A percentile compares a stretch with the other conserved stretches of the same genome.
phyloP scores from a whole-genome alignment of 495 filamentous ascomycete genomes.

The Podospora australis region DNA sequence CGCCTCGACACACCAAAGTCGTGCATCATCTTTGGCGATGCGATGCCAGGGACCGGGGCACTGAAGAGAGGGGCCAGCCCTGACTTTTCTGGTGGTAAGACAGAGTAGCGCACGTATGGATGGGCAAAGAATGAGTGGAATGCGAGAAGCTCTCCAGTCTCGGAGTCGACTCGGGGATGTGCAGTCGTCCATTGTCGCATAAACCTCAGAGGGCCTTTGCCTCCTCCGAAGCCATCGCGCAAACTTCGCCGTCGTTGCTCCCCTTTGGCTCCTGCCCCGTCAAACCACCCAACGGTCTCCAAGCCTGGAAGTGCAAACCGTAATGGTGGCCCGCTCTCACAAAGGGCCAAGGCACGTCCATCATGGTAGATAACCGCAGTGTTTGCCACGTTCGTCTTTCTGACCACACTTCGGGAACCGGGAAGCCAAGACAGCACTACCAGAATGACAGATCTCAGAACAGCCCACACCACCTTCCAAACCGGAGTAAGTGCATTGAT shows the following conservation, averaged over 20 bases:
- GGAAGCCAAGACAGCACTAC: conserved; percentile 30
- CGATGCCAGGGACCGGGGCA: conserved; percentile 44
- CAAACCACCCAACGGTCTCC: conserved; percentile 61
- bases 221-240: conserved; percentile 51
- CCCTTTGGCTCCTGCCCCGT: conserved; percentile 33
- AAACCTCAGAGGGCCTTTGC: conserved; percentile 44
- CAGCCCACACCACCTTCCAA: background rate
- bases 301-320: conserved; percentile 52
- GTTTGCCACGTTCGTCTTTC: conserved; percentile 59
- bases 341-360: conserved; percentile 57
- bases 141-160: conserved; percentile 54
- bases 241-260: conserved; percentile 27
- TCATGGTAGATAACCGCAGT: conserved; percentile 58
- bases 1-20: conserved; percentile 57
- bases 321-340: conserved; percentile 62
- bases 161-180: conserved; percentile 57
- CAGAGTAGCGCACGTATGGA: conserved; percentile 61
- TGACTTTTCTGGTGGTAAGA: conserved; percentile 35
- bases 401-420: conserved; percentile 45
- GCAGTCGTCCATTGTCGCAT: conserved; percentile 64
- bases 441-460: conserved; percentile 1
- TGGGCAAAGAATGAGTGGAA: conserved; percentile 54
- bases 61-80: conserved; percentile 4
- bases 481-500: background rate
- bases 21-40: conserved; percentile 64